Percentiles rank a stretch among this genome's conserved stretches.
These are phyloP conservation scores for Aspergillus homomorphus DNA, from an alignment of 495 filamentous ascomycete genomes.

Conservation along the genomic window DNA sequence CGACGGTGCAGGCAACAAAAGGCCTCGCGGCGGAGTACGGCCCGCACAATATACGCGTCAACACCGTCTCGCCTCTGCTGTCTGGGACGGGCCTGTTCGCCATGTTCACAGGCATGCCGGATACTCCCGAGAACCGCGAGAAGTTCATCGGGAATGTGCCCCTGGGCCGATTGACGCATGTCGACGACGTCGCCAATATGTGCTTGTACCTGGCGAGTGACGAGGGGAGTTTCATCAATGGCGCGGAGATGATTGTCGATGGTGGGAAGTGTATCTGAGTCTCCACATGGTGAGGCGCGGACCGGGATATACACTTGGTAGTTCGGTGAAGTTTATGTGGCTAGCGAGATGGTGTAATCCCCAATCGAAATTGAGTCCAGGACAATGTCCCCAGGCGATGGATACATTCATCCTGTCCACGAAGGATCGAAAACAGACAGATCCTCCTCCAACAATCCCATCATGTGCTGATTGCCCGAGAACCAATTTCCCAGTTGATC, in stretches of 20 bases:
- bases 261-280: constrained; percentile 36
- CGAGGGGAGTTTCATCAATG: constrained; percentile 69
- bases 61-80: constrained; percentile 59
- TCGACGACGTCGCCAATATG: constrained; percentile 64
- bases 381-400: constrained; percentile 1
- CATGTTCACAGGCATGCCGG: constrained; percentile 62
- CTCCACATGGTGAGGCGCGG: background rate
- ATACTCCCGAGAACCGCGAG: constrained; percentile 65
- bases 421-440: constrained; percentile 48
- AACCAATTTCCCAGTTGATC: constrained; percentile 64
- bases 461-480: constrained; percentile 62
- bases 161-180: constrained; percentile 60
- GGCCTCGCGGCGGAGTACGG: constrained; percentile 68
- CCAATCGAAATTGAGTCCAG: background rate
- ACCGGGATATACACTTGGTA: no score
- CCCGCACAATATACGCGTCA: constrained; percentile 62
- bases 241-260: constrained; percentile 46
- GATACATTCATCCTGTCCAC: background rate
- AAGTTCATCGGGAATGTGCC: constrained; percentile 67
- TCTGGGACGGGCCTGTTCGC: constrained; percentile 63
- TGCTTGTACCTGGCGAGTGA: constrained; percentile 64
- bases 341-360: background rate
- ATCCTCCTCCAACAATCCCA: constrained; percentile 62
- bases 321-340: no score
- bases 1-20: constrained; percentile 51